Base-by-base conservation (phyloP, 164 flowering plant species). In the Magnolia officinalis region DNA sequence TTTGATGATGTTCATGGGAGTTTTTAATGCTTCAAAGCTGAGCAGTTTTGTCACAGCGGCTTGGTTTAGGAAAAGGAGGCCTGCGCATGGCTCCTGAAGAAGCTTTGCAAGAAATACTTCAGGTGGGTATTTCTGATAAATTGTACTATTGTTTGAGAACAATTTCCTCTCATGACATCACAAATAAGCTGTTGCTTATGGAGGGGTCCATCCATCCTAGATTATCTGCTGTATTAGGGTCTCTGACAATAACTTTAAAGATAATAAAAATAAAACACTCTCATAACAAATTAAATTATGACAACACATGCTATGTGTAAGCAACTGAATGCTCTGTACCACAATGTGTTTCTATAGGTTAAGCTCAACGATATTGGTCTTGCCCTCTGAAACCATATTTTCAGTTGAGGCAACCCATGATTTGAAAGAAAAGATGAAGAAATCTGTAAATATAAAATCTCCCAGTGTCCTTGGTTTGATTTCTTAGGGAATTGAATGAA, bases 61-160 rank as follows among this genome's bases (percentile, higher is more conserved):
- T 96, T 87, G 99, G 99, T 78, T 82, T 94, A 85, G 99, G 99
- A 71, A 96, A 96, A 86, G 97, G 97, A 74, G 99, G 99, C 66
- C 31, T 96, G 77, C 88, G 99, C 78, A 96, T 92, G 99, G 97
- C 98, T 83, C 96, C 99, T 74, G 96, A 91, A 84, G 99, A 94
- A 84, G 90, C 93, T 78, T 76, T 96, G 75, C 84, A 82, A 73
- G 94, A 93, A 82, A 75, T 90, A 81, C 97, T 96, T 82, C 94
- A 96, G 96, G 99, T 94, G 13, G 31, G 73, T 70, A 19, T 72
- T 50, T 81, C 37, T 50, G 9, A 63, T 49, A 21, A 49, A 6
- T 63, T 29, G 37, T 69, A 21, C 72, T 49, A 23, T 8, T 4
- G 10, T 20, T 10, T 29, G 5, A 4, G 70, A 23, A 67, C 8